Conservation (phyloP, 2,329 filamentous ascomycete species). For the Colletotrichum sp. region DNA sequence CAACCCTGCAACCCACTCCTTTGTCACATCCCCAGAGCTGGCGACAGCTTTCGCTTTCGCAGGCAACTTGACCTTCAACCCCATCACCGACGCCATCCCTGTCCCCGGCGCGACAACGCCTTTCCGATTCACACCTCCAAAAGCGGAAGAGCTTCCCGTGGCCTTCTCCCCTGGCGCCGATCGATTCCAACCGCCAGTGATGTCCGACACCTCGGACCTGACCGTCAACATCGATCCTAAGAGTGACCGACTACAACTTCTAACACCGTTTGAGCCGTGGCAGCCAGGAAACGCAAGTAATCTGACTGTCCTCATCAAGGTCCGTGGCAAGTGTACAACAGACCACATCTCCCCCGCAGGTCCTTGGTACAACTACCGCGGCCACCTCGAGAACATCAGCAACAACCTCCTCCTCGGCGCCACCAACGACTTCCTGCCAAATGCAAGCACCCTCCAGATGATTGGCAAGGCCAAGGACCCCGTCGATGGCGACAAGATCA, state of each 20-base stretch:
- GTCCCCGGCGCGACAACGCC: not conserved
- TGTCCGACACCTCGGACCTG: slow-evolving; percentile 23
- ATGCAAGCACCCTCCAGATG: slow-evolving; percentile 23
- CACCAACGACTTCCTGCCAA: slow-evolving; percentile 33
- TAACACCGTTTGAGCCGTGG: slow-evolving; percentile 33
- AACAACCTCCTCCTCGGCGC: slow-evolving; percentile 40
- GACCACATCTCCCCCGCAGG: slow-evolving; percentile 44
- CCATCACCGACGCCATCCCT: slow-evolving; percentile 28
- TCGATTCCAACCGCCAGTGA: slow-evolving; percentile 29
- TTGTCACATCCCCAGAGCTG: slow-evolving; percentile 52
- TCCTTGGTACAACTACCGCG: slow-evolving; percentile 42
- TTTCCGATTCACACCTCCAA: slow-evolving; percentile 32
- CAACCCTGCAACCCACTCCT: slow-evolving; percentile 51
- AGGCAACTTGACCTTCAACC: slow-evolving; percentile 39
- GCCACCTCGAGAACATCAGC: slow-evolving; percentile 42
- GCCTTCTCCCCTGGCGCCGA: slow-evolving; percentile 28
- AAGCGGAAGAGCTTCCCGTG: slow-evolving; percentile 28
- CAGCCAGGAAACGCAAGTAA: slow-evolving; percentile 22
- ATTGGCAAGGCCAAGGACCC: slow-evolving; percentile 33
- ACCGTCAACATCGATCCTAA: slow-evolving; percentile 29
- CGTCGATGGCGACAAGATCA: slow-evolving; percentile 7
- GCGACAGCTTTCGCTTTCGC: slow-evolving; percentile 46
- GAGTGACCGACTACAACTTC: slow-evolving; percentile 33
- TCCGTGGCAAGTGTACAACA: slow-evolving; percentile 41
- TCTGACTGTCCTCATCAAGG: slow-evolving; percentile 37